Base-by-base conservation (phyloP, 495 filamentous ascomycete genomes). In the Penicillium canariense region DNA sequence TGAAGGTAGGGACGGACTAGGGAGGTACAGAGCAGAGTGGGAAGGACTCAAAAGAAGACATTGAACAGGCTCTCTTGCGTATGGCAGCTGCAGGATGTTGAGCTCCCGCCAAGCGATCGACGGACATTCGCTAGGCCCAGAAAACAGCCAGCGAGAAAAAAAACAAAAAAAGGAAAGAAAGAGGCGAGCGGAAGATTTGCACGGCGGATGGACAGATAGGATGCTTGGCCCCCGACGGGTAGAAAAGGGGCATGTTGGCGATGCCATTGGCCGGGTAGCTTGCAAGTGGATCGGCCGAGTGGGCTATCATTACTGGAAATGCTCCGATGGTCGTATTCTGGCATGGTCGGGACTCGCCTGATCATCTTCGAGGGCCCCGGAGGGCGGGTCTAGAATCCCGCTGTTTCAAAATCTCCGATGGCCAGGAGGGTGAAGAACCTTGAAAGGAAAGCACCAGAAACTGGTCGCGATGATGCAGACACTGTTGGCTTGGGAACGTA, bases 271-370 rank as follows among this genome's bases (percentile, higher is more conserved):
- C 26, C 20, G 1, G 31, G 31, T 27, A 27, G 43, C n/a, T 35
- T 38, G 27, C 30, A 42, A 46, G 61, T 60, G 60, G 60, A 56
- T 50, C 56, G n/a, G 20, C 32, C 46, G 45, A 53, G 45, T 50
- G 52, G 61, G 44, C 54, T 62, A 67, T 67, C 64, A 67, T 60
- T 67, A 65, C 64, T 62, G 38, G 40, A 67, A 65, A 58, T 62
- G 61, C 23, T 60, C 59, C 56, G 56, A 57, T 42, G 36, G 54
- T 60, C 53, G 45, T 31, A 46, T 51, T 56, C 47, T 56, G 52
- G 58, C 50, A 53, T 46, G 14, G 20, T 48, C 32, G 42, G 55
- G 55, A 52, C 31, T 54, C 39, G 39, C 42, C 42, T 47, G 46
- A 50, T 54, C 46, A 38, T 42, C 47, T 30, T 30, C 47, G 31